phyloP scores from a whole-genome alignment of 2,329 filamentous ascomycete genomes.

The Penicillium sp. region DNA sequence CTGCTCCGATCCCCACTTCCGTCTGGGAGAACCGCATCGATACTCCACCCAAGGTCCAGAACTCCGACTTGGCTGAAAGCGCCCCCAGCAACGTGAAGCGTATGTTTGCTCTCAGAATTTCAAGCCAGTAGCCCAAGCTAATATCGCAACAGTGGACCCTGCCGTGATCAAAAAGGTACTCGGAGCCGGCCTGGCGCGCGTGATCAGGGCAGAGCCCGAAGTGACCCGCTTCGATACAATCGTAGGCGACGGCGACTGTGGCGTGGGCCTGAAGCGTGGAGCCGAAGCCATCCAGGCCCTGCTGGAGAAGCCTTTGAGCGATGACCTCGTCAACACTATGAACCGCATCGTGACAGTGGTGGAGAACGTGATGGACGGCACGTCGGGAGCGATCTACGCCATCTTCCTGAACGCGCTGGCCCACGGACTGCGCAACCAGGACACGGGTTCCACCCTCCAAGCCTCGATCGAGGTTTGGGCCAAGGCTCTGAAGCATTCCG shows the following conservation, averaged over 20 bases:
- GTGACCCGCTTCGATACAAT: conserved; percentile 69
- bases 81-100: conserved; percentile 51
- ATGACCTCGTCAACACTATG: conserved; percentile 57
- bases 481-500: conserved; percentile 64
- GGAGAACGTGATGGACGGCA: conserved; percentile 68
- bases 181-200: conserved; percentile 50
- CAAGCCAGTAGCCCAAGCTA: conserved; percentile 6
- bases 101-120: conserved; percentile 29
- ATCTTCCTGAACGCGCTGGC: conserved; percentile 88
- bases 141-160: conserved; percentile 43
- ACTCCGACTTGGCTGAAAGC: conserved; percentile 40
- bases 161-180: conserved; percentile 50
- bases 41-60: conserved; percentile 40
- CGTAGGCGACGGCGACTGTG: conserved; percentile 86
- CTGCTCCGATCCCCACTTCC: conserved; percentile 53
- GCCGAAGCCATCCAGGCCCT: conserved; percentile 59
- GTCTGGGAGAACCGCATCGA: conserved; percentile 54
- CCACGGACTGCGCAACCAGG: conserved; percentile 57
- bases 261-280: conserved; percentile 76
- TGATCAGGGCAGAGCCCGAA: conserved; percentile 61
- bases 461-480: conserved; percentile 55
- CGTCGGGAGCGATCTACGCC: conserved; percentile 70
- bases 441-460: conserved; percentile 41
- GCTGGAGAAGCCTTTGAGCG: conserved; percentile 44
- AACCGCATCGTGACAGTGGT: conserved; percentile 59